Base-by-base conservation (phyloP, 139 green algal species). In the Mesotaenium endlicherianum region DNA sequence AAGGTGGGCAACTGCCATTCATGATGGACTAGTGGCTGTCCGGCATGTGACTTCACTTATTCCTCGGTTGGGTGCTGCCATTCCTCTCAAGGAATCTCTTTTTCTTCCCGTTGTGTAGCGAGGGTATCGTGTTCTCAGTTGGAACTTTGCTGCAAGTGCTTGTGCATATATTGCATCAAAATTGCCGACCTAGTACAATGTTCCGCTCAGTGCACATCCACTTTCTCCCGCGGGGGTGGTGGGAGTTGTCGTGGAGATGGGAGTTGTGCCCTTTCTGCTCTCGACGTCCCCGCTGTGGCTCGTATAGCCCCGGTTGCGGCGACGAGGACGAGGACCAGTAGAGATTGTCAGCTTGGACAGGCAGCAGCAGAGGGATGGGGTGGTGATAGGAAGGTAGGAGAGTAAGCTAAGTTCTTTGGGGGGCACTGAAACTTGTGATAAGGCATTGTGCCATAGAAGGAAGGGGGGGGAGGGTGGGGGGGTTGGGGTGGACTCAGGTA, bases 1-100 rank as follows among this genome's bases (percentile, higher is more conserved):
- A 72, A 38, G 60, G 60, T 47, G 60, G 60, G 60, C 60, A 72
- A 72, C 60, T 72, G 41, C 60, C 60, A n/a, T 72, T 72, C 43
- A 72, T 72, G 60, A 72, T 72, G 60, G 60, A 38, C 8, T 72
- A 72, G 11, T 34, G 26, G 50, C 20, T 34, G 50, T 34, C 20
- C 50, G 20, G 50, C 50, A 64, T 64, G 50, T 64, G 50, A 64
- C 50, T 34, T 20, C 50, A 34, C 26, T 26, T 64, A 26, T 64
- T 64, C 50, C 50, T 64, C 20, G 50, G 20, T 20, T 64, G 50
- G 26, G 20, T 64, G 50, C 20, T 64, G 20, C 50, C 50, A 26
- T 64, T 26, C 50, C 26, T 26, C 26, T 26, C 50, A 64, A 64
- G 20, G 50, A 26, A 64, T 64, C 50, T 34, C 50, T 64, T 64